phyloP scores from a whole-genome alignment of 805 yeast species.

The Starmera dryadoides region DNA sequence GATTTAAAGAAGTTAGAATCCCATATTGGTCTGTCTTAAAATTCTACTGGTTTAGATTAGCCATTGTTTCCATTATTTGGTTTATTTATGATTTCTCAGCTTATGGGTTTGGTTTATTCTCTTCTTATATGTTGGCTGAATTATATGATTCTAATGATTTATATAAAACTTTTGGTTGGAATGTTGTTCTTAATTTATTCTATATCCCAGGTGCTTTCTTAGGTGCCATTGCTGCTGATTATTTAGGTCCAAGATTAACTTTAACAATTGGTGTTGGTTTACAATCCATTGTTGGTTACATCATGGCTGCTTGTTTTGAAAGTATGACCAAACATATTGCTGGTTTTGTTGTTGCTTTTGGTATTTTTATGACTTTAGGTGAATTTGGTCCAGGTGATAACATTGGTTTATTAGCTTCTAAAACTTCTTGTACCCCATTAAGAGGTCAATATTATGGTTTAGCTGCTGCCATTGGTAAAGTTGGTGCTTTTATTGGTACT shows the following conservation, averaged over 20 bases:
- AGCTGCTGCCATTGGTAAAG: constrained; percentile 87
- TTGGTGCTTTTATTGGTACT: constrained; percentile 90
- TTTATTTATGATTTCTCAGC: constrained; percentile 84
- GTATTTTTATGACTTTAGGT: constrained; percentile 81
- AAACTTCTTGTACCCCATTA: constrained; percentile 78
- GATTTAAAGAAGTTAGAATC: constrained; percentile 52
- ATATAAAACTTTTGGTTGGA: constrained; percentile 85
- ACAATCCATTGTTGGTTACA: constrained; percentile 76
- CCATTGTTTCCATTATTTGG: constrained; percentile 75
- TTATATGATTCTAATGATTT: constrained; percentile 55
- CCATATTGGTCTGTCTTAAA: constrained; percentile 69
- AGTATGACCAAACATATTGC: constrained; percentile 55
- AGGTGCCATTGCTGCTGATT: constrained; percentile 85
- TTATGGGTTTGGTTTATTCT: constrained; percentile 83
- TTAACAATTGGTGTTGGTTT: constrained; percentile 56
- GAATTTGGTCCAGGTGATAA: constrained; percentile 95
- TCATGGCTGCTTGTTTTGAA: constrained; percentile 69
- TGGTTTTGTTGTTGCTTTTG: constrained; percentile 79
- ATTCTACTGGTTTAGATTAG: constrained; percentile 78
- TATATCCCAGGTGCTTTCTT: constrained; percentile 85
- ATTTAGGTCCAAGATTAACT: constrained; percentile 85
- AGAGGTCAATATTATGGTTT: constrained; percentile 89
- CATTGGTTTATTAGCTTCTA: constrained; percentile 81
- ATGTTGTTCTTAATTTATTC: constrained; percentile 78
- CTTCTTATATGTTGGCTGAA: constrained; percentile 56